Evolutionary conservation across 78 protist genomes (phyloP), one percentile per base, ranked within the genome.

Genomic region (Creolimax fragrantissima): DNA sequence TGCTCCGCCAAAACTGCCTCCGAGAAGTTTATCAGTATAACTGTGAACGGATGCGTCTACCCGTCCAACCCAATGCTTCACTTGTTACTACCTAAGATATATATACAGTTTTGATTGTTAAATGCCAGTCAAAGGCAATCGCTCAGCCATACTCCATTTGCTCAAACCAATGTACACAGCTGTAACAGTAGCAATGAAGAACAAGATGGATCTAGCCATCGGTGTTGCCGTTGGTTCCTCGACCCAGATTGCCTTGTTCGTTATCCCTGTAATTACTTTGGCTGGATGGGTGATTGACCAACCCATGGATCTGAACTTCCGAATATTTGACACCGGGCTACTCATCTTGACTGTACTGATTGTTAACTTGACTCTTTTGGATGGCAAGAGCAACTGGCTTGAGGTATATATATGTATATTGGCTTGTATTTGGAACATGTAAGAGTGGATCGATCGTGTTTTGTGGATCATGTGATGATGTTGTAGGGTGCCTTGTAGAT

Each of bases 151-250:
- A n/a, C n/a, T n/a, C n/a, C n/a, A n/a, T n/a, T n/a, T n/a, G n/a
- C n/a, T n/a, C n/a, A n/a, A n/a, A n/a, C n/a, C n/a, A n/a, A n/a
- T n/a, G n/a, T n/a, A n/a, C n/a, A n/a, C 95, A 5, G 95, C 95
- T 37, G 24, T 94, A 5, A 11, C 58, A 35, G 42, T 89, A 24
- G 95, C 95, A 24, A 17, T 24, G 43, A 44, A 85, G 43, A 5
- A 35, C 17, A 89, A 92, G 86, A 88, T 92, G 89, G 95, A 94
- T 45, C 42, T 94, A 24, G 74, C 92, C 5, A 35, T 94, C 39
- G 94, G 93, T 42, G 92, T 94, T 7, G 95, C 94, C 47, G 88
- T 92, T 39, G 95, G 95, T 3, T 85, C 92, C 41, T 42, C 91
- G 41, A 94, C 88, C 11, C 94, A 93, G 86, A 93, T 93, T 41